phyloP scores from a whole-genome alignment of 805 yeast species.

The Lachancea thermotolerans region DNA sequence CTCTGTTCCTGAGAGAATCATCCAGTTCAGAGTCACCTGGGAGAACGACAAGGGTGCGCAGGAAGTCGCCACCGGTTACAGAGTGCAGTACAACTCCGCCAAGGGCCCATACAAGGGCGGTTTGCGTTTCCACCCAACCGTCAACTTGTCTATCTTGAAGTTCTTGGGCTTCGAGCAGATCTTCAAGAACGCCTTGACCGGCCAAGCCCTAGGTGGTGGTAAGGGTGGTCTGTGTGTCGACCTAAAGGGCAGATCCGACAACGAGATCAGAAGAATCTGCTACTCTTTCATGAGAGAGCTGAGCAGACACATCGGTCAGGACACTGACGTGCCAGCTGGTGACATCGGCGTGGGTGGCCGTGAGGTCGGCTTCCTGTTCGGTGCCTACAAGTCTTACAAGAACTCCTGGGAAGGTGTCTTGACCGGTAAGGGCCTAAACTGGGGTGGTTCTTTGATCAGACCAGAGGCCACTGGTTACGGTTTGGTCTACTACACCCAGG shows the following conservation, averaged over 20 bases:
- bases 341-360: slow-evolving; percentile 98
- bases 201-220: slow-evolving; percentile 98
- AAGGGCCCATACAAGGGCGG: slow-evolving; percentile 99
- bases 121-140: slow-evolving; percentile 94
- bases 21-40: slow-evolving; percentile 97
- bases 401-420: slow-evolving; percentile 95
- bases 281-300: slow-evolving; percentile 92
- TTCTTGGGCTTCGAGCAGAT: slow-evolving; percentile 97
- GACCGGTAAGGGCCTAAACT: slow-evolving; percentile 94
- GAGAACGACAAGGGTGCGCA: slow-evolving; percentile 89
- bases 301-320: slow-evolving; percentile 92
- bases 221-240: slow-evolving; percentile 98
- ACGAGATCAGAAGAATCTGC: slow-evolving; percentile 96
- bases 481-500: slow-evolving; percentile 91
- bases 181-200: slow-evolving; percentile 96
- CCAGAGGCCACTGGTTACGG: slow-evolving; percentile 99
- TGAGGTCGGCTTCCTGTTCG: slow-evolving; percentile 86
- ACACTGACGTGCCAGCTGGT: slow-evolving; percentile 99
- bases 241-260: slow-evolving; percentile 90
- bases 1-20: slow-evolving; percentile 90
- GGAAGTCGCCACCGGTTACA: slow-evolving; percentile 94
- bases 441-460: slow-evolving; percentile 99
- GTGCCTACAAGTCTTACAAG: slow-evolving; percentile 88
- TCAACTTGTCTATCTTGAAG: slow-evolving; percentile 89
- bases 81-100: slow-evolving; percentile 98